phyloP scores from a whole-genome alignment of 345 rosid genomes.

The Geranium brycei region DNA sequence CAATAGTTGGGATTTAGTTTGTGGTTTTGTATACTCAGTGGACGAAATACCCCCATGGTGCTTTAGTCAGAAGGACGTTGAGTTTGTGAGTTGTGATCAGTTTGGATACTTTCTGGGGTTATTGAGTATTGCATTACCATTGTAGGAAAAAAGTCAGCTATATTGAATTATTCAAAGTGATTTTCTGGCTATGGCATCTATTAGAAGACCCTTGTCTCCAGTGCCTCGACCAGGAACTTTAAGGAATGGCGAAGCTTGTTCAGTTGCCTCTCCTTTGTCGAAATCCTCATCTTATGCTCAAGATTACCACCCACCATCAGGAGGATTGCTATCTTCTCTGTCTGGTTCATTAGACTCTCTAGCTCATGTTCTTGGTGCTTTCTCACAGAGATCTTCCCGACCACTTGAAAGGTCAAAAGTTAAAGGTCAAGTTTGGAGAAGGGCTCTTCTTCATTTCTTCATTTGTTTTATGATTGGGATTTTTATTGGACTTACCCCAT shows the following conservation, averaged over 20 bases:
- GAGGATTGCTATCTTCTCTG: slow-evolving; percentile 30
- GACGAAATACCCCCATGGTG: background rate
- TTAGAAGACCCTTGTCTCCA: slow-evolving; percentile 46
- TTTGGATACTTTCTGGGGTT: background rate
- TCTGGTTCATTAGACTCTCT: slow-evolving; percentile 30
- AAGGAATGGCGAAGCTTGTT: slow-evolving; percentile 34
- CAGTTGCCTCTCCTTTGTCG: slow-evolving; percentile 46
- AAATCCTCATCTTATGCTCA: slow-evolving; percentile 29
- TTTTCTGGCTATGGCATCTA: slow-evolving; percentile 41
- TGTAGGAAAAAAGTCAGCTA: background rate
- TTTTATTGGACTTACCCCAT: slow-evolving; percentile 36
- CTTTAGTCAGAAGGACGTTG: background rate
- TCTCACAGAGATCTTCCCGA: slow-evolving; percentile 31
- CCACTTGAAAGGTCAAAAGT: slow-evolving; percentile 30
- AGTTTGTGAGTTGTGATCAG: background rate
- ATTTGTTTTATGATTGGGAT: slow-evolving; percentile 41
- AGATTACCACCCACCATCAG: slow-evolving; percentile 15
- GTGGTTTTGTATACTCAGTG: background rate
- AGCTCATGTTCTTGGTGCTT: slow-evolving; percentile 19
- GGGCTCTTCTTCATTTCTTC: slow-evolving; percentile 34
- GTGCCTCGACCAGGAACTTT: slow-evolving; percentile 33
- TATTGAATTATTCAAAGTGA: background rate
- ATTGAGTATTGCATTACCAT: background rate
- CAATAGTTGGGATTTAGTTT: background rate
- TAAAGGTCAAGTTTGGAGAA: slow-evolving; percentile 39